Conservation (phyloP, 768 basidiomycete species). For the Boletus sp. region DNA sequence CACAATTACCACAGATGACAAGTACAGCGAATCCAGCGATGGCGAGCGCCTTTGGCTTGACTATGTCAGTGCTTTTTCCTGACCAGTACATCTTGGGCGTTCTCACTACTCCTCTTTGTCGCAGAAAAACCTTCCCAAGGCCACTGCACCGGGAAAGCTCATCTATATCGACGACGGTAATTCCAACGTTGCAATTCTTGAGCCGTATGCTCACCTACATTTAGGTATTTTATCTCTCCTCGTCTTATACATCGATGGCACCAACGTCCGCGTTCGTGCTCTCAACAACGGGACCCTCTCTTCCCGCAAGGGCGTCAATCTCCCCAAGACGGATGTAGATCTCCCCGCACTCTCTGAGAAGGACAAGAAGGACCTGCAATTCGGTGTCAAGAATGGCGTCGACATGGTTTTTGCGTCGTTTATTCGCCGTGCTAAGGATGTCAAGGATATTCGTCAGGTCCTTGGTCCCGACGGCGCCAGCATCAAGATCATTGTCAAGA, state of each 20-base stretch:
- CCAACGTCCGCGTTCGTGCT: constrained; percentile 77
- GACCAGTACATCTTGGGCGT: background rate
- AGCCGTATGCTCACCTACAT: background rate
- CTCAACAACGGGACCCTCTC: constrained; percentile 91
- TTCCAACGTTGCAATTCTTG: constrained; percentile 2
- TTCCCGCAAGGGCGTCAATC: constrained; percentile 98
- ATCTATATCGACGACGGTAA: constrained; percentile 96
- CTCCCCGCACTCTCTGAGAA: constrained; percentile 96
- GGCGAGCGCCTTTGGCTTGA: constrained; percentile 88
- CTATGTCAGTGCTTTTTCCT: constrained; percentile 60
- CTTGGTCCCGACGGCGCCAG: constrained; percentile 92
- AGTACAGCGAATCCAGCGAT: constrained; percentile 75
- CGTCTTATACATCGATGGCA: constrained; percentile 83
- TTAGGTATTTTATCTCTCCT: constrained; percentile 84
- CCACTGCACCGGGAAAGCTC: constrained; percentile 94
- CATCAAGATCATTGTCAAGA: constrained; percentile 99
- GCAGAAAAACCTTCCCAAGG: constrained; percentile 89
- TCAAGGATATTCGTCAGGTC: constrained; percentile 87
- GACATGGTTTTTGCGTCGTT: constrained; percentile 99
- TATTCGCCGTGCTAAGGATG: constrained; percentile 93
- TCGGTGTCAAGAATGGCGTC: constrained; percentile 96
- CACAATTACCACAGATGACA: constrained; percentile 78
- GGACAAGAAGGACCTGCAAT: constrained; percentile 92
- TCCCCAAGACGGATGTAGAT: constrained; percentile 97
- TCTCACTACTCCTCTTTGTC: background rate